phyloP scores from a whole-genome alignment of 768 basidiomycete species.

The Russula vinacea region DNA sequence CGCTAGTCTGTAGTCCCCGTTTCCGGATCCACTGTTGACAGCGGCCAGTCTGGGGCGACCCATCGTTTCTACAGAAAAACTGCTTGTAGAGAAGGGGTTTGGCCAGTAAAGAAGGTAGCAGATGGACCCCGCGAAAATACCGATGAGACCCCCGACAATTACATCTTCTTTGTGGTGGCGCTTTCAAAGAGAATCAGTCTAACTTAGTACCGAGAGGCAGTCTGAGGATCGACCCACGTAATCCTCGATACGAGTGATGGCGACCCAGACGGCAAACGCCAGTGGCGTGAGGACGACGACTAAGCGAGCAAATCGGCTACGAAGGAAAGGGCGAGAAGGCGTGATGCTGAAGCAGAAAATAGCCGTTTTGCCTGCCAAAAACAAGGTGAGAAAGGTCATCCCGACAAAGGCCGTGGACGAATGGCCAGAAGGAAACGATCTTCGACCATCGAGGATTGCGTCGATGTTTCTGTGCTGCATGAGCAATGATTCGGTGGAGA shows the following conservation, averaged over 20 bases:
- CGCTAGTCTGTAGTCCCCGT: constrained; percentile 47
- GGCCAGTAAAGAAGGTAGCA: constrained; percentile 66
- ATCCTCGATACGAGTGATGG: constrained; percentile 60
- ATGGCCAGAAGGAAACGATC: constrained; percentile 69
- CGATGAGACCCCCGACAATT: constrained; percentile 59
- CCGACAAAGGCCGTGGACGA: constrained; percentile 64
- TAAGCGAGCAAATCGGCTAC: constrained; percentile 49
- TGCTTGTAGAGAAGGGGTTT: constrained; percentile 49
- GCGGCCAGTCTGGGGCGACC: constrained; percentile 47
- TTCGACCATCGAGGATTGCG: constrained; percentile 48
- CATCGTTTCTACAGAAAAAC: constrained; percentile 37
- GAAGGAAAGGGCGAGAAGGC: constrained; percentile 39
- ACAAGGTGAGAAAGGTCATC: constrained; percentile 60
- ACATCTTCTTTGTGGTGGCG: constrained; percentile 69
- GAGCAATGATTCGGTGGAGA: constrained; percentile 10
- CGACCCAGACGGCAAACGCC: constrained; percentile 57
- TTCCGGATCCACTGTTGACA: constrained; percentile 31
- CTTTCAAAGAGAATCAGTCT: constrained; percentile 37
- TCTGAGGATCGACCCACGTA: constrained; percentile 47
- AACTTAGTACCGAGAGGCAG: constrained; percentile 1
- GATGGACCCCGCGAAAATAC: constrained; percentile 47
- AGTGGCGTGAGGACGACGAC: constrained; percentile 52
- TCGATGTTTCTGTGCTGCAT: constrained; percentile 35
- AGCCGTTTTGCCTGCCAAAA: constrained; percentile 61
- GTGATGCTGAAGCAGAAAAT: constrained; percentile 52